Evolutionary conservation across 2,329 filamentous ascomycete species (phyloP).

Genomic region (Hirsutella rhossiliensis): DNA sequence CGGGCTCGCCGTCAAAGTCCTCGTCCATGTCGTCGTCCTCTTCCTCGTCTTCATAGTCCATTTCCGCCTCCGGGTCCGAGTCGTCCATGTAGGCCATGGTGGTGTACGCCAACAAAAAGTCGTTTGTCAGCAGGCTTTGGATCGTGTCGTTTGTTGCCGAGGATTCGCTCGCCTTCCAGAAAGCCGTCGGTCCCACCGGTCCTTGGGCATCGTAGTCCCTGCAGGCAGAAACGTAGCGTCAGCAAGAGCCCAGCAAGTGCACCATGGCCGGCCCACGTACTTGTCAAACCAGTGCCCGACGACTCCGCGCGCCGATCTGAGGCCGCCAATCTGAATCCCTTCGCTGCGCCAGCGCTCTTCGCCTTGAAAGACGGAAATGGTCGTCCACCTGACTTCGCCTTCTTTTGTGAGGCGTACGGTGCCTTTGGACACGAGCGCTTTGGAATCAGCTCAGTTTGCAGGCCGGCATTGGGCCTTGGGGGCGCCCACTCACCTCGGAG

Average conservation of each 20-base stretch:
- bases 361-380: conserved; percentile 49
- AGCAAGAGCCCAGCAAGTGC: neutral
- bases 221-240: neutral
- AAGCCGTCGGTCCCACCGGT: conserved; percentile 62
- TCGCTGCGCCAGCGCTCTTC: conserved; percentile 68
- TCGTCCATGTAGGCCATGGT: conserved; percentile 9
- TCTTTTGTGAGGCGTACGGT: conserved; percentile 53
- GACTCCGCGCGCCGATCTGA: conserved; percentile 52
- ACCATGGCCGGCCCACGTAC: conserved; percentile 23
- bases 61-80: conserved; percentile 12
- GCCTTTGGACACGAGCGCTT: conserved; percentile 27
- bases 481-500: conserved; percentile 42
- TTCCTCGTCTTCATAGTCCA: conserved; percentile 13
- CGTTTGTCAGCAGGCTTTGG: conserved; percentile 18
- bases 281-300: conserved; percentile 71
- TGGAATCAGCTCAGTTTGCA: conserved; percentile 7
- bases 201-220: conserved; percentile 56
- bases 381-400: conserved; percentile 66
- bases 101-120: conserved; percentile 18
- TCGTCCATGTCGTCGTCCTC: conserved; percentile 18
- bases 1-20: conserved; percentile 12
- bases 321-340: conserved; percentile 60
- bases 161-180: conserved; percentile 60
- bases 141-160: conserved; percentile 12
- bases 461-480: neutral